Conservation (phyloP, 148 eudicot genomes). For the Limonium bicolor region DNA sequence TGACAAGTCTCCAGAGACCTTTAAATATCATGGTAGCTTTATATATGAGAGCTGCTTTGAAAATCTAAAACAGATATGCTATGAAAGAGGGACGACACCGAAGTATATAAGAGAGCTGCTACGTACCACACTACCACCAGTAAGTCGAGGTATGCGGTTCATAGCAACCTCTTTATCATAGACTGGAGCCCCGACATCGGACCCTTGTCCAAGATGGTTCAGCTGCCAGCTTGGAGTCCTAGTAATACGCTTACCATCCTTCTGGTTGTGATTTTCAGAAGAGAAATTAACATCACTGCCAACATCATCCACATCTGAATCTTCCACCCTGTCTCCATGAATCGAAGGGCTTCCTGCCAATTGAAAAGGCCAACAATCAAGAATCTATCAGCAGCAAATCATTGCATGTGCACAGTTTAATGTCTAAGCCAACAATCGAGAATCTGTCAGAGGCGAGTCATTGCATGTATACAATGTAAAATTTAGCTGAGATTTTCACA, state of each 20-base stretch:
- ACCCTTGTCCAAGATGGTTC: slow-evolving; percentile 18
- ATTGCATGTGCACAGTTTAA: too few relatives aligned
- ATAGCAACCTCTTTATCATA: slow-evolving; percentile 21
- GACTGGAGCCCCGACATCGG: slow-evolving; percentile 18
- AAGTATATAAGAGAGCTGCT: too few relatives aligned
- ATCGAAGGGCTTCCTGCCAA: slow-evolving; percentile 25
- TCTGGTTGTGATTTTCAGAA: slow-evolving; percentile 4
- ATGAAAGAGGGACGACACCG: too few relatives aligned
- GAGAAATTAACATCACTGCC: slow-evolving; percentile 14
- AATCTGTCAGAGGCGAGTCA: too few relatives aligned
- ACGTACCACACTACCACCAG: slow-evolving; percentile 19
- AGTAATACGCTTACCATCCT: slow-evolving; percentile 15
- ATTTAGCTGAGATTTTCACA: too few relatives aligned
- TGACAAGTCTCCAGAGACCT: slow-evolving; percentile 32
- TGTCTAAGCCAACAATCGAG: too few relatives aligned
- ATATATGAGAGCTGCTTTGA: too few relatives aligned
- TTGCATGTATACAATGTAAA: too few relatives aligned
- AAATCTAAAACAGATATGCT: neutral
- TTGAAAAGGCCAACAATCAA: too few relatives aligned
- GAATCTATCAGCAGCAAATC: too few relatives aligned
- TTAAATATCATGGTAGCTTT: neutral
- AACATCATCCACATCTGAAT: slow-evolving; percentile 18
- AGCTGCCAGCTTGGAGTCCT: slow-evolving; percentile 28
- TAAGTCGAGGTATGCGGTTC: slow-evolving; percentile 22
- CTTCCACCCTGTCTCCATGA: slow-evolving; percentile 18